Percentiles rank a stretch among this genome's conserved stretches.
Evolutionary conservation across 1,284 basidiomycete species (phyloP).

Genomic region (Malassezia japonica): DNA sequence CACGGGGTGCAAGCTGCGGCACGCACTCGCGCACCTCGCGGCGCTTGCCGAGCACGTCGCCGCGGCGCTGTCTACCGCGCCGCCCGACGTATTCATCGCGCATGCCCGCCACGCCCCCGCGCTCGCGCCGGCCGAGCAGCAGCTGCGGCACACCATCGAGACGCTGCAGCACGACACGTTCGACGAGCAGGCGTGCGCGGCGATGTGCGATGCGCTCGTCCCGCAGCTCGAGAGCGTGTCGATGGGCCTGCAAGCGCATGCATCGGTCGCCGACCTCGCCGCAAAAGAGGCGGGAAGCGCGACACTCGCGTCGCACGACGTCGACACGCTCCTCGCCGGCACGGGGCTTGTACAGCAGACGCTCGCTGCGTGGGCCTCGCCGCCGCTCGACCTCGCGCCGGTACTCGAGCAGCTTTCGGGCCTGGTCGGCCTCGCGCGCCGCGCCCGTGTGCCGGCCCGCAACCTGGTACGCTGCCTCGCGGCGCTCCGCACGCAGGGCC

Average conservation of each 20-base stretch:
- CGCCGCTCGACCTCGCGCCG: neutral
- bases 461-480: slow-evolving; percentile 37
- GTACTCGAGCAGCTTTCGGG: slow-evolving; percentile 25
- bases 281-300: slow-evolving; percentile 43
- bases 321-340: slow-evolving; percentile 43
- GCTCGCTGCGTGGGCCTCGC: slow-evolving; percentile 19
- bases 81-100: slow-evolving; percentile 32
- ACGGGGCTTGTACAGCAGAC: slow-evolving; percentile 34
- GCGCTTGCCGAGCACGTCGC: slow-evolving; percentile 39
- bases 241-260: slow-evolving; percentile 54
- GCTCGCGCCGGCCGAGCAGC: slow-evolving; percentile 76
- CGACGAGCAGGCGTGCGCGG: slow-evolving; percentile 73
- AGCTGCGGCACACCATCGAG: slow-evolving; percentile 76
- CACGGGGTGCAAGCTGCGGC: slow-evolving; percentile 37
- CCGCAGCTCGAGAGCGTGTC: slow-evolving; percentile 37
- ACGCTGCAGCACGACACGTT: slow-evolving; percentile 5
- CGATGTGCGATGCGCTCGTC: slow-evolving; percentile 59
- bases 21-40: slow-evolving; percentile 37
- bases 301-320: slow-evolving; percentile 37
- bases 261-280: slow-evolving; percentile 51
- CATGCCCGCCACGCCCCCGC: slow-evolving; percentile 68
- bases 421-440: slow-evolving; percentile 29
- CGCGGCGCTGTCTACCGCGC: slow-evolving; percentile 34
- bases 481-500: slow-evolving; percentile 31
- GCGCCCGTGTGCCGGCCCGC: slow-evolving; percentile 36